phyloP scores from a whole-genome alignment of 164 flowering plant species.

The Vitis rupestris region DNA sequence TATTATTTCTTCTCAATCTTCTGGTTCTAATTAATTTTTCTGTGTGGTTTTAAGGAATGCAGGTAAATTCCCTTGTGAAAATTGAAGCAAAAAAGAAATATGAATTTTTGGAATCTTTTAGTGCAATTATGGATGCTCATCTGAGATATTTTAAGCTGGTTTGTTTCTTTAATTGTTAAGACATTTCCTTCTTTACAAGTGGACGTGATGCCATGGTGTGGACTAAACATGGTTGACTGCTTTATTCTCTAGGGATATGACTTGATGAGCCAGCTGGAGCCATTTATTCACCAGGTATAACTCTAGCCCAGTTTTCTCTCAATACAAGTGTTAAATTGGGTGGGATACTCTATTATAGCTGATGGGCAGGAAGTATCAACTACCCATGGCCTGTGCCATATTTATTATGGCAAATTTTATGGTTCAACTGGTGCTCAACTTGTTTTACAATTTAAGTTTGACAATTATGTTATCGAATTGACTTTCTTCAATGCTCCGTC shows the following conservation, averaged over 20 bases:
- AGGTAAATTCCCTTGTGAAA: conserved; percentile 79
- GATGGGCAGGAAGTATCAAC: too few relatives aligned
- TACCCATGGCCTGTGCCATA: too few relatives aligned
- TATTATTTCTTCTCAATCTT: conserved; percentile 3
- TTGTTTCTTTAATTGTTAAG: conserved; percentile 6
- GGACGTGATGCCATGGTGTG: background rate
- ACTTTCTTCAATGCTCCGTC: too few relatives aligned
- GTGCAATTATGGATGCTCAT: conserved; percentile 97
- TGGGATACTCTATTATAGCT: too few relatives aligned
- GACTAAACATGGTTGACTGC: conserved; percentile 2
- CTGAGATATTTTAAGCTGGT: conserved; percentile 90
- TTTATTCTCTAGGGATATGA: conserved; percentile 65
- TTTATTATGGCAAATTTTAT: too few relatives aligned
- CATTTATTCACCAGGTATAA: conserved; percentile 81
- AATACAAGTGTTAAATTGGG: background rate
- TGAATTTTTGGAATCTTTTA: conserved; percentile 84
- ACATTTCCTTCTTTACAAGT: background rate
- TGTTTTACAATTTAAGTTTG: too few relatives aligned
- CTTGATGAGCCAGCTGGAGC: conserved; percentile 79
- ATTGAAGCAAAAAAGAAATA: conserved; percentile 90
- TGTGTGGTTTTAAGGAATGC: conserved; percentile 50
- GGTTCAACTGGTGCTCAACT: too few relatives aligned
- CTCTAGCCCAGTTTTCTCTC: background rate
- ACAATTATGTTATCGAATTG: too few relatives aligned
- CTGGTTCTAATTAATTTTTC: conserved; percentile 24